These are phyloP conservation scores for Taiozyma onychis DNA, from an alignment of 1,139 yeast species.

Conservation along the genomic window DNA sequence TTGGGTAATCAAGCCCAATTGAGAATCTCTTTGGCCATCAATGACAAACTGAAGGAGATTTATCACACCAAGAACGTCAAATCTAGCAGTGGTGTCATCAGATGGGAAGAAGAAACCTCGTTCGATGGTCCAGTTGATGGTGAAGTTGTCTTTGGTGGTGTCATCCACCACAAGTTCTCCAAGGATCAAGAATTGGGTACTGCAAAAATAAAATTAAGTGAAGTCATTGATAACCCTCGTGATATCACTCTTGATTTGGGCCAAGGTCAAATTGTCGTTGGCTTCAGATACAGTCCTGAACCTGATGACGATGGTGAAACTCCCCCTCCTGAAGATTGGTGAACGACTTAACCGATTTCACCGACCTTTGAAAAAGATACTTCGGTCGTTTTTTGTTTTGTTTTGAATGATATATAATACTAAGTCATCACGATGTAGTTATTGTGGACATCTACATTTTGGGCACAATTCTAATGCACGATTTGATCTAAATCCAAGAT, in stretches of 20 bases:
- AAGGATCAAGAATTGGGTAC: conserved; percentile 62
- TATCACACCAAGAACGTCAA: conserved; percentile 62
- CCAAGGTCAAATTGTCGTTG: conserved; percentile 19
- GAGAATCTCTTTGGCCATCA: conserved; percentile 45
- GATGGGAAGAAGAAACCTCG: conserved; percentile 61
- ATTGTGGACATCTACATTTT: no score
- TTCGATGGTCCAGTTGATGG: conserved; percentile 65
- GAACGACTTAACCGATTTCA: not conserved
- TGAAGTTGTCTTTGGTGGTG: conserved; percentile 50
- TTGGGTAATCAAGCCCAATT: conserved; percentile 39
- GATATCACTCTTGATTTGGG: conserved; percentile 21
- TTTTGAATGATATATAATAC: not conserved
- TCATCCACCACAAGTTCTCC: conserved; percentile 71
- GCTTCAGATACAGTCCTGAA: conserved; percentile 23
- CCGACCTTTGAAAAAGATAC: not conserved
- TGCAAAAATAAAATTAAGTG: conserved; percentile 38
- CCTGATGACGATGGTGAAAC: conserved; percentile 11
- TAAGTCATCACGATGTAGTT: not conserved
- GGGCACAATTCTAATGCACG: not conserved
- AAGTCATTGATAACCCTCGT: conserved; percentile 26
- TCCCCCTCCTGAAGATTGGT: conserved; percentile 19
- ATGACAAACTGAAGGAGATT: conserved; percentile 51
- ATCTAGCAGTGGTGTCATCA: conserved; percentile 39
- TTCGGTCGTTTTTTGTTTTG: not conserved
- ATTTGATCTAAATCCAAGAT: not conserved